Conservation (phyloP, 2,329 filamentous ascomycete species). For the Cercospora citrullina region DNA sequence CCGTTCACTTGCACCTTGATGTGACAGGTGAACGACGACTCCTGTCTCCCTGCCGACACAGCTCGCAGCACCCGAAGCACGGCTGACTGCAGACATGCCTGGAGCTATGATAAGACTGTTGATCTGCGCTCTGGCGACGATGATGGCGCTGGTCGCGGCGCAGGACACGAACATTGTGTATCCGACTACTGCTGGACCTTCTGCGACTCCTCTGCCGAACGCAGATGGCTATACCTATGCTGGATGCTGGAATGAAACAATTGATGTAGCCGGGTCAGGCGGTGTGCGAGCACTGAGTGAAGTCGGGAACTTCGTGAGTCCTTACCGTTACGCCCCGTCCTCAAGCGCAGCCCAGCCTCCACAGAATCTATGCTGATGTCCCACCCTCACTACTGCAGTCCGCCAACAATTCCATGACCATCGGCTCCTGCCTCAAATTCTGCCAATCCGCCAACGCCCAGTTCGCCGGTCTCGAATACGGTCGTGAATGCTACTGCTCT, state of each 20-base stretch:
- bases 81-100: neutral
- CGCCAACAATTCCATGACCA: slow-evolving; percentile 53
- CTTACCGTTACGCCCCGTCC: neutral
- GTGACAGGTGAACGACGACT: neutral
- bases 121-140: neutral
- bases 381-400: slow-evolving; percentile 19
- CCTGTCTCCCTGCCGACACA: neutral
- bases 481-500: slow-evolving; percentile 63
- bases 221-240: slow-evolving; percentile 49
- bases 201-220: slow-evolving; percentile 27
- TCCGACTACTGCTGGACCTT: slow-evolving; percentile 33
- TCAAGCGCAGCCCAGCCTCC: neutral
- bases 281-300: slow-evolving; percentile 48
- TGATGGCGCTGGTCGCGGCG: slow-evolving; percentile 17
- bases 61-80: neutral
- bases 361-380: neutral
- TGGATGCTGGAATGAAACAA: slow-evolving; percentile 63
- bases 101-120: neutral
- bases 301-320: slow-evolving; percentile 45
- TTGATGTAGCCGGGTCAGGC: slow-evolving; percentile 40
- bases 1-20: slow-evolving; percentile 6
- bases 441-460: slow-evolving; percentile 45
- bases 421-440: slow-evolving; percentile 53
- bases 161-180: slow-evolving; percentile 32
- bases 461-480: slow-evolving; percentile 59